Evolutionary conservation across 176 grass and related monocot species (phyloP).

Genomic region (Oryza glumipatula): DNA sequence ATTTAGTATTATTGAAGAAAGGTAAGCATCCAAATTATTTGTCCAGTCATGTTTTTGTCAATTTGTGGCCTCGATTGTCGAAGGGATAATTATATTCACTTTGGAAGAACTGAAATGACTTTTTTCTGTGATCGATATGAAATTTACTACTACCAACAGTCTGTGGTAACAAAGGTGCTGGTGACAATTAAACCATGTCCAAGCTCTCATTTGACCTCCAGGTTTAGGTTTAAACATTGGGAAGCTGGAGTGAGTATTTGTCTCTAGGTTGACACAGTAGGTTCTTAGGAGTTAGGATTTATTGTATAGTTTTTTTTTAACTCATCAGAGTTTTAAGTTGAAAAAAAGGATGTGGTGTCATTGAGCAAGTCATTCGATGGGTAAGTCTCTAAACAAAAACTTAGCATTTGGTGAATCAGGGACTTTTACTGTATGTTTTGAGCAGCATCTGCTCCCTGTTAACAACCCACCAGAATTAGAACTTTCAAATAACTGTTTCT

Average conservation of each 20-base stretch:
- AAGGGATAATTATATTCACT: neutral
- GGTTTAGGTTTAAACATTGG: neutral
- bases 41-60: constrained; percentile 13
- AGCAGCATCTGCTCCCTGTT: constrained; percentile 1
- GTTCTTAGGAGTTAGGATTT: constrained; percentile 18
- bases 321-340: neutral
- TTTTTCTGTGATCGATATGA: neutral
- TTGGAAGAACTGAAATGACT: constrained; percentile 13
- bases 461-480: constrained; percentile 15
- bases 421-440: constrained; percentile 12
- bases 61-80: neutral
- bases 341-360: neutral
- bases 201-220: neutral
- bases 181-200: constrained; percentile 12
- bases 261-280: neutral
- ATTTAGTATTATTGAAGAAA: constrained; percentile 86
- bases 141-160: constrained; percentile 17
- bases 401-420: neutral
- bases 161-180: neutral
- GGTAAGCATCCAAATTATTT: constrained; percentile 47
- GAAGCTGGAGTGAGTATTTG: constrained; percentile 19
- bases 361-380: neutral
- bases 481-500: neutral
- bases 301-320: neutral
- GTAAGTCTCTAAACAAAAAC: constrained; percentile 9